Base-by-base conservation (phyloP, 2,329 filamentous ascomycete genomes). In the Verticillium zaregamsianum region DNA sequence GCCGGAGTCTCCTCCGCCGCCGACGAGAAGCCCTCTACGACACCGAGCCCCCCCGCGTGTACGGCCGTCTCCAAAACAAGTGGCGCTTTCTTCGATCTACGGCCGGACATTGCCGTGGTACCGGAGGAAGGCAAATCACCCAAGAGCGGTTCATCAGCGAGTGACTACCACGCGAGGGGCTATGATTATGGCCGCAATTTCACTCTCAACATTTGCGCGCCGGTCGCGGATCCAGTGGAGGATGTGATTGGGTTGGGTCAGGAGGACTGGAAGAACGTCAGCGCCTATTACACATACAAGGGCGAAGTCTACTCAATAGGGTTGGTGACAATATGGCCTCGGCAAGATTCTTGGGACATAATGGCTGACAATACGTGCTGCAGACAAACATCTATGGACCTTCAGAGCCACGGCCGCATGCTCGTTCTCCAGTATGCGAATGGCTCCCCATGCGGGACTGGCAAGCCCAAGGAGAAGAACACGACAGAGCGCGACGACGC, bases 181-280 rank as follows among this genome's bases (percentile, higher is more conserved):
- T 90, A 87, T 73, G 91, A 94, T 75, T 91, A 93, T 68, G 86
- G 85, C 65, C 86, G 86, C 66, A 94, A 94, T 77, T 95, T 95
- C 70, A 94, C 91, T 2, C 72, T 94, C 69, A 95, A 95, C 76
- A 88, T 95, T 68, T 95, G 91, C 77, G 87, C 83, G 39, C 81
- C 90, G 1, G 89, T 93, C n/a, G 83, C 93, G 17, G 86, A 90
- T 67, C 78, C 84, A 17, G 79, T 90, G 23, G 78, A 82, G 54
- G 79, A 86, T 64, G 84, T 90, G 11, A 82, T 85, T 12, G 90
- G 88, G n/a, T 73, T 93, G 3, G 81, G 87, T 55, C 80, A 84
- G 73, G 72, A 73, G 61, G 69, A 80, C 57, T 91, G 87, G 87
- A 79, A 79, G 75, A 93, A 94, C 68, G 85, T 94, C 67, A 92